These are phyloP conservation scores for Fagus crenata DNA, from an alignment of 306 rosid species.

Conservation along the genomic window DNA sequence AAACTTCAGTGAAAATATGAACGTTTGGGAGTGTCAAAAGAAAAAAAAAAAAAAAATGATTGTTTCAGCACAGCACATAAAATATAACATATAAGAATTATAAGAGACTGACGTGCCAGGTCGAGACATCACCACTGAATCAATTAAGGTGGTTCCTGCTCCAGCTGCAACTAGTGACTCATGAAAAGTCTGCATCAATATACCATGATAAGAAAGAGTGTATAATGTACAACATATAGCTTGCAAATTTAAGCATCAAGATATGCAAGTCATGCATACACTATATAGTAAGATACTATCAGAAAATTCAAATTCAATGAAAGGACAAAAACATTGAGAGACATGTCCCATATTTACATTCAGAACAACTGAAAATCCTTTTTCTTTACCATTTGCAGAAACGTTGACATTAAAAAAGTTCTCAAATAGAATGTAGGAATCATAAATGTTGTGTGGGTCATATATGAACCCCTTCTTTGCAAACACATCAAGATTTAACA, in stretches of 20 bases:
- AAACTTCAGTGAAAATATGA: not conserved
- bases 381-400: not conserved
- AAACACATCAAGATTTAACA: not conserved
- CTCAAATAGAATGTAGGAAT: not conserved
- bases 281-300: not conserved
- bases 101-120: constrained; percentile 52
- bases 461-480: not conserved
- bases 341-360: not conserved
- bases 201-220: constrained; percentile 36
- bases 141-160: constrained; percentile 83
- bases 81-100: constrained; percentile 36
- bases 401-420: not conserved
- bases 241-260: not conserved
- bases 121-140: constrained; percentile 88
- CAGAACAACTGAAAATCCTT: not conserved
- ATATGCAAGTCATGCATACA: not conserved
- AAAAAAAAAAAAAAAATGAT: not conserved
- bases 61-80: not conserved
- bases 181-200: constrained; percentile 75
- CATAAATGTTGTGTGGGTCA: not conserved
- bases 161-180: constrained; percentile 86
- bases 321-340: not conserved
- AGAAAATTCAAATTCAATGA: not conserved
- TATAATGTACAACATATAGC: not conserved
- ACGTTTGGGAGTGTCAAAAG: not conserved